Conservation (phyloP, 306 rosid genomes). For the Delonix regia region DNA sequence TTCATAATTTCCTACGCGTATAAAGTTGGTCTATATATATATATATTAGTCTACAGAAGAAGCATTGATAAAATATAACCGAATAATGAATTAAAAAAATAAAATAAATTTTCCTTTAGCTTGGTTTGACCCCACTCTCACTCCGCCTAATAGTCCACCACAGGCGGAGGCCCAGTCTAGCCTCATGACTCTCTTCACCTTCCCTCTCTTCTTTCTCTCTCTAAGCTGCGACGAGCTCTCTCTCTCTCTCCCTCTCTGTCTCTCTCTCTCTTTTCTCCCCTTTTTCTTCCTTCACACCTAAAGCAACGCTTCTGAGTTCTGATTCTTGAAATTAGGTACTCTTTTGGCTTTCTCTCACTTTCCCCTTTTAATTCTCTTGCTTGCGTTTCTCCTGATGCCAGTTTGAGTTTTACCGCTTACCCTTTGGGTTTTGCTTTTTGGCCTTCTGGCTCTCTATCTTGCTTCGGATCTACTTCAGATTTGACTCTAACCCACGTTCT, state of each 20-base stretch:
- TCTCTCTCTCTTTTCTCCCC: conserved; percentile 33
- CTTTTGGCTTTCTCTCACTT: conserved; percentile 49
- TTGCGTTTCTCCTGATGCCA: conserved; percentile 38
- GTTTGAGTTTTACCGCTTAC: conserved; percentile 2
- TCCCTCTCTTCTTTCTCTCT: not conserved
- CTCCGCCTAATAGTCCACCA: conserved; percentile 53
- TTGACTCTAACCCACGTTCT: conserved; percentile 39
- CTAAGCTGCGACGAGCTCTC: conserved; percentile 27
- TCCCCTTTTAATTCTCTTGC: conserved; percentile 41
- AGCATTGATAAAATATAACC: no score
- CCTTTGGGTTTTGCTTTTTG: conserved; percentile 34
- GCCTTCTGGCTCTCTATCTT: conserved; percentile 56
- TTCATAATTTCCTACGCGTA: no score
- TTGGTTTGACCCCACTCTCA: conserved; percentile 58
- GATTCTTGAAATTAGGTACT: conserved; percentile 62
- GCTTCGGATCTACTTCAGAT: conserved; percentile 69
- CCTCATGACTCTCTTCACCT: not conserved
- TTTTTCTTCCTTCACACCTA: conserved; percentile 43
- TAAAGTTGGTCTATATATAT: no score
- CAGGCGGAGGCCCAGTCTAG: conserved; percentile 41
- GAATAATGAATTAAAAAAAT: no score
- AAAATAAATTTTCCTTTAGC: conserved; percentile 8
- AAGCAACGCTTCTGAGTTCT: conserved; percentile 46
- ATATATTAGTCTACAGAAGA: no score
- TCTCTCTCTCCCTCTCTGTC: no score